Evolutionary conservation across 1,284 basidiomycete species (phyloP), one percentile per base, ranked within the genome.

Genomic region (Rhodotorula glutinis): DNA sequence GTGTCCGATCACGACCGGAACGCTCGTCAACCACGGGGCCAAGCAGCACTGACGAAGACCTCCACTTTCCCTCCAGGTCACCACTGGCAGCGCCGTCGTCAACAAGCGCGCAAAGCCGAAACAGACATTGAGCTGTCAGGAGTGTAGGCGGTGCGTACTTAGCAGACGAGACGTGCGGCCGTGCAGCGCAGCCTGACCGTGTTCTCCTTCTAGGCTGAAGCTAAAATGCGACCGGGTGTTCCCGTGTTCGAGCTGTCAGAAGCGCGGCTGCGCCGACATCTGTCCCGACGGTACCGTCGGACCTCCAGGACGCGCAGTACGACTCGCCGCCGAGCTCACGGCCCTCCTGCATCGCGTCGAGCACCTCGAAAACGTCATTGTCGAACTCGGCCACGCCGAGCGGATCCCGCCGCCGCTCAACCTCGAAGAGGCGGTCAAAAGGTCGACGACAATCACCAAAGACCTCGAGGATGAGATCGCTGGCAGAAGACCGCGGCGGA

Each of bases 221-320:
- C 56, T 70, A 21, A 63, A 62, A 23, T 70, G 68, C 43, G 65
- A 70, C 53, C 62, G 68, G 7, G 40, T 21, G 2, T 63, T 60
- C 43, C 64, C 62, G 25, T 63, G 62, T 30, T 46, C 62, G 30
- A 33, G 41, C 25, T 63, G 62, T 43, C 62, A 56, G 47, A 58
- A 60, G 44, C 62, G 69, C 2, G 55, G 41, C 2, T 66, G 66
- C 49, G 53, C 61, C 43, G 61, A 71, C 3, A 55, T 71, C 47
- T 71, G 69, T 29, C 69, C 69, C 1, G 33, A 25, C 2, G 63
- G 66, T 10, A 41, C 54, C 4, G 33, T 44, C 21, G 60, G 66
- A 27, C 69, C 69, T 2, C 69, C 63, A 1, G 66, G 69, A 8
- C 60, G 64, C 0, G 66, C 66, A 3, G 53, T 66, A n/a, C 61